Evolutionary conservation across 306 rosid genomes (phyloP).

Genomic region (Lithocarpus polystachyus): DNA sequence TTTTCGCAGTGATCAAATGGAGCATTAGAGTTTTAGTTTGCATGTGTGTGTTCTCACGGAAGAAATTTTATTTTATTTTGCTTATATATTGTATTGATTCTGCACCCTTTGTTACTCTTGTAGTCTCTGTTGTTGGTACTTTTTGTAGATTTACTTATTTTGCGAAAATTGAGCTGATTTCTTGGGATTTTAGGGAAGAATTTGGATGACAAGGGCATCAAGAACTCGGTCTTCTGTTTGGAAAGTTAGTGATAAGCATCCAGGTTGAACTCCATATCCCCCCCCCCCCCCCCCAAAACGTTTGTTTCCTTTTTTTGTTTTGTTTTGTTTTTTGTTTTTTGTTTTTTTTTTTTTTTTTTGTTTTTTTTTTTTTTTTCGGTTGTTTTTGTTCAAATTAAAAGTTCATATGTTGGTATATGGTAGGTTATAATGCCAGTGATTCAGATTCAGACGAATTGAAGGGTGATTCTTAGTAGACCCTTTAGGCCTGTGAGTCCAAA

Average conservation of each 20-base stretch:
- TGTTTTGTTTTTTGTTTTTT: not conserved
- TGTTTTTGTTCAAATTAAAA: not conserved
- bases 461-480: slow-evolving; percentile 45
- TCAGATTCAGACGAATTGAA: slow-evolving; percentile 84
- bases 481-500: slow-evolving; percentile 5
- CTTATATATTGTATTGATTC: not conserved
- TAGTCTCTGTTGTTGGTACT: not conserved
- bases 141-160: not conserved
- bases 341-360: not conserved
- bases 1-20: too few species aligned
- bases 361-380: not conserved
- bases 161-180: slow-evolving; percentile 18
- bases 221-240: slow-evolving; percentile 80
- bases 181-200: slow-evolving; percentile 59
- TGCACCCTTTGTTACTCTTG: not conserved
- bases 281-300: not conserved
- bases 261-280: slow-evolving; percentile 47
- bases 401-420: slow-evolving; percentile 12
- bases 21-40: not conserved
- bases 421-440: slow-evolving; percentile 92
- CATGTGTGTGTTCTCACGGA: too few species aligned
- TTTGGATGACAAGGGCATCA: slow-evolving; percentile 88
- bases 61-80: too few species aligned
- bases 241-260: slow-evolving; percentile 88
- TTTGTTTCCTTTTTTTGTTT: not conserved